Percentiles rank a stretch among this genome's conserved stretches.
These are phyloP conservation scores for Amaranthus palmeri DNA, from an alignment of 148 eudicot genomes.

Conservation along the genomic window DNA sequence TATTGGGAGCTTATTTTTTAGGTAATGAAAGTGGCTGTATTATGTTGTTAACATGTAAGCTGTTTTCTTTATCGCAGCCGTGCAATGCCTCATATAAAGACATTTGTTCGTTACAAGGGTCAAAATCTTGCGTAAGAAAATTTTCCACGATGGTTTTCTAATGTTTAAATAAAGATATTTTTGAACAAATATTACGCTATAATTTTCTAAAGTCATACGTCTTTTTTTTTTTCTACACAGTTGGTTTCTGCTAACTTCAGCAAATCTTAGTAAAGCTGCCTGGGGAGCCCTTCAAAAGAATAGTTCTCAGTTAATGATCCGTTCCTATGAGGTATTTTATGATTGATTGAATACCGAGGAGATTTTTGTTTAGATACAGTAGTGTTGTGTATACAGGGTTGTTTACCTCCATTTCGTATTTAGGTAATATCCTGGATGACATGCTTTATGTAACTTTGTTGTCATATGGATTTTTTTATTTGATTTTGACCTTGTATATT, in stretches of 20 bases:
- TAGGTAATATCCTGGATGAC: neutral
- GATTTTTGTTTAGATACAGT: neutral
- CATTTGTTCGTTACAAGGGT: slow-evolving; percentile 77
- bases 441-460: too few species aligned
- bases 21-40: neutral
- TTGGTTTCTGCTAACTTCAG: slow-evolving; percentile 89
- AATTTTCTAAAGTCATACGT: neutral
- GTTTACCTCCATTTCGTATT: neutral
- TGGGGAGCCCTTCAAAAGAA: slow-evolving; percentile 98
- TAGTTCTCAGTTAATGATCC: slow-evolving; percentile 87
- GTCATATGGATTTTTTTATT: too few species aligned
- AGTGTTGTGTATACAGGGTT: neutral
- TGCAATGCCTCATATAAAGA: slow-evolving; percentile 99
- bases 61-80: slow-evolving; percentile 47
- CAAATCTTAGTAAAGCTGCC: slow-evolving; percentile 98
- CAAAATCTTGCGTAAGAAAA: slow-evolving; percentile 84
- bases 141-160: slow-evolving; percentile 5
- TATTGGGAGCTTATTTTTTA: neutral
- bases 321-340: slow-evolving; percentile 81
- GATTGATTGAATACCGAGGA: neutral
- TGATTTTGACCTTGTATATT: too few species aligned
- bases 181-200: slow-evolving; percentile 1
- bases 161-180: neutral
- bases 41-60: slow-evolving; percentile 12
- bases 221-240: slow-evolving; percentile 30